Evolutionary conservation across 495 filamentous ascomycete genomes (phyloP), one percentile per base, ranked within the genome.

Genomic region (Coniosporium apollinis): DNA sequence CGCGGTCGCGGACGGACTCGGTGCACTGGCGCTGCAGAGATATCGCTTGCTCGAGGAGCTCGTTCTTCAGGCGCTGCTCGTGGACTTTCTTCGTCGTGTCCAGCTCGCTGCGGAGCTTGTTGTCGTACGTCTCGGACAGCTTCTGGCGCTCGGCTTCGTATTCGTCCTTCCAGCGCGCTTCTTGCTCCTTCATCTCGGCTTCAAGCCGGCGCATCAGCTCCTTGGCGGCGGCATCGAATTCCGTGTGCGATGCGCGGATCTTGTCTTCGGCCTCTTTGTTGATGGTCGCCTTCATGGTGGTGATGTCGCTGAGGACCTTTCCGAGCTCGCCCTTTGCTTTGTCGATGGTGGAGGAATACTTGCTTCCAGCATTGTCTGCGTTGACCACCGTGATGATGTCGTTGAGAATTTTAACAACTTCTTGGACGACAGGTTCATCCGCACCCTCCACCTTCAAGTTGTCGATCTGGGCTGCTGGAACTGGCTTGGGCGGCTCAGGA

Each of bases 341-440:
- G 26, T 65, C 56, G 34, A 97, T 72, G 2, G 82, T 76, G 14
- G 66, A 61, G 22, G 66, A 70, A 57, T 86, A 93, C 53, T 77
- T 82, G 43, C 63, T 59, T 36, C 72, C 67, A 34, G 70, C 63
- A 37, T 78, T 72, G 47, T 92, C 85, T 36, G 79, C 74, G 54
- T 94, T 93, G 37, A 94, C 73, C 20, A 87, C 79, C 1, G 79
- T 73, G 52, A 97, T 93, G 52, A 97, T 78, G 56, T 87, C 81
- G 58, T 97, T 97, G 44, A 96, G 66, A 50, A 89, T 84, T 60
- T 81, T 87, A 36, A 89, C 79, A n/a, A 97, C 62, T 50, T 94
- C 82, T 57, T 92, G 83, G 3, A 94, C 81, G 16, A 93, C 63
- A 3, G 82, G 76, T 47, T 96, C 89, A 38, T 77, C 70, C 37